phyloP scores from a whole-genome alignment of 2,329 filamentous ascomycete genomes.

The Metarhizium guizhouense region DNA sequence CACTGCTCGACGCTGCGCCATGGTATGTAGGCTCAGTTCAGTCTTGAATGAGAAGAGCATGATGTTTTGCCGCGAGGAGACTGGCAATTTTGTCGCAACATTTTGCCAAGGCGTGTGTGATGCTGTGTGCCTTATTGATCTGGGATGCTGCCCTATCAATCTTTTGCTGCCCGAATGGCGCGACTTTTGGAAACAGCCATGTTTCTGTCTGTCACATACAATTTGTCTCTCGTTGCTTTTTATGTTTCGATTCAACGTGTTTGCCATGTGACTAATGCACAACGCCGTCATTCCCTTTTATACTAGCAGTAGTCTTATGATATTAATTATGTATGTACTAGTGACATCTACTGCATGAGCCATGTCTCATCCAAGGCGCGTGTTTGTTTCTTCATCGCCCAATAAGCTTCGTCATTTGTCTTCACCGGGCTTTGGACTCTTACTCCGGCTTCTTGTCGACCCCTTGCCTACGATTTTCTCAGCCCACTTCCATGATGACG shows the following conservation, averaged over 20 bases:
- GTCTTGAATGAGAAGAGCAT: no score
- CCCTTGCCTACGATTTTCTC: conserved; percentile 44
- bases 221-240: not conserved
- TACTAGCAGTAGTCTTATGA: not conserved
- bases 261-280: not conserved
- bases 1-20: no score
- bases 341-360: not conserved
- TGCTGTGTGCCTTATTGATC: no score
- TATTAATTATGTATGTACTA: not conserved
- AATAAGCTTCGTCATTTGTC: not conserved
- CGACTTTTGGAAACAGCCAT: not conserved
- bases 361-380: not conserved
- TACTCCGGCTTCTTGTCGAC: conserved; percentile 13
- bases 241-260: not conserved
- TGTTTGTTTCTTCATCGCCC: not conserved
- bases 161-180: not conserved
- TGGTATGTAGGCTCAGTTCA: no score
- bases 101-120: not conserved
- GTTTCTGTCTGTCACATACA: not conserved
- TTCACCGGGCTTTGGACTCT: conserved; percentile 14
- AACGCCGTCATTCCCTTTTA: not conserved
- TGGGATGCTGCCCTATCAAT: no score
- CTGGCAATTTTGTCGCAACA: no score
- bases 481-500: conserved; percentile 40
- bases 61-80: no score